Base-by-base conservation (phyloP, 306 rosid genomes). In the Echinosophora koreensis region DNA sequence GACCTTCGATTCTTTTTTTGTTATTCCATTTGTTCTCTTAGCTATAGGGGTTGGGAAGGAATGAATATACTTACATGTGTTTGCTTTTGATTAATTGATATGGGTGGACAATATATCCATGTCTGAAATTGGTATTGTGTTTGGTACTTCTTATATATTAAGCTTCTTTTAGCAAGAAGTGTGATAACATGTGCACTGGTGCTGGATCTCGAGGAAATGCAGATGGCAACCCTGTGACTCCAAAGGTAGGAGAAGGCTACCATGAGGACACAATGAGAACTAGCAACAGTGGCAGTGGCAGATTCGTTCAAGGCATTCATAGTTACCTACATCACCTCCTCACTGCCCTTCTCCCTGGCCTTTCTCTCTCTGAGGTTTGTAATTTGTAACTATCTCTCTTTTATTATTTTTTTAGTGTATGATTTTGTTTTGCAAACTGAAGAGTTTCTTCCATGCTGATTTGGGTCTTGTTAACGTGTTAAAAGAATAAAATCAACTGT, bases 351-450 rank as follows among this genome's bases (percentile, higher is more conserved):
- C 81, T 73, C 39, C 81, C 82, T 28, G 66, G 13, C 14, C 71
- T 92, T 59, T 87, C 96, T 0, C 80, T 86, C 16, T 57, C 80
- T 34, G 93, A 92, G 97, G 97, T 92, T 80, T 9, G 51, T 73
- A 1, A 27, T 16, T 27, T n/a, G n/a, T n/a, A n/a, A n/a, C 4
- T 6, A 50, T 35, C 6, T 77, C 35, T 28, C 11, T 34, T 0
- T 22, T 1, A 37, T 2, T 51, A 2, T 28, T 1, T 28, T 28
- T 1, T 28, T 1, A 28, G 18, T 22, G 3, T 7, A 41, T 4
- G n/a, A n/a, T 13, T 10, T 18, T 7, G 54, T 4, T 13, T 9
- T 18, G 15, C 41, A 9, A 60, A 34, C 4, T 61, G 67, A 22
- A 37, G 37, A 42, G 46, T 41, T 41, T 8, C 46, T 64, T 8